A percentile compares a stretch with the other conserved stretches of the same genome.
Conservation (phyloP, 2,329 filamentous ascomycete genomes). For the Colletotrichum sp. region DNA sequence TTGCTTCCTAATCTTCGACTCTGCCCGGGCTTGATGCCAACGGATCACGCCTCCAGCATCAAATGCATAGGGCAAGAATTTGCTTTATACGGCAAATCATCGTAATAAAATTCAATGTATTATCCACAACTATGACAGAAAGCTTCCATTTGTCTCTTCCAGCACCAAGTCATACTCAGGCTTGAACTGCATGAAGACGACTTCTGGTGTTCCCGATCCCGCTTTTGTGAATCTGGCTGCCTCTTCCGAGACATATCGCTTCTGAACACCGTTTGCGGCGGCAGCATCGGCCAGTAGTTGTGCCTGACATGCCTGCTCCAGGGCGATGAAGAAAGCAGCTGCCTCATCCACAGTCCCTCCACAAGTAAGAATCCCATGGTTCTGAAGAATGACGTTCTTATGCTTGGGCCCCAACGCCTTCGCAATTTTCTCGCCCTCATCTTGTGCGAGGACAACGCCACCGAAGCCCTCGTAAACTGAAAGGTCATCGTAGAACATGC, state of each 20-base stretch:
- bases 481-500: neutral
- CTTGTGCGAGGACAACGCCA: neutral
- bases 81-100: neutral
- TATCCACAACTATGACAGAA: rapidly evolving
- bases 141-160: neutral
- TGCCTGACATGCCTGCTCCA: neutral
- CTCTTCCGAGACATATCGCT: neutral
- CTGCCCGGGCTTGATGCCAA: no score
- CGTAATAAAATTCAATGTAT: rapidly evolving
- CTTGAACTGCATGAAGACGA: neutral
- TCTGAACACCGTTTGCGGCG: neutral
- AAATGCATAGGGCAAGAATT: no score
- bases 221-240: neutral
- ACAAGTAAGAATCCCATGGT: neutral
- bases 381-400: neutral
- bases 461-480: neutral
- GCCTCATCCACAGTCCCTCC: neutral
- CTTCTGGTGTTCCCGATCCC: neutral
- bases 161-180: neutral
- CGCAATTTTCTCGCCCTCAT: neutral
- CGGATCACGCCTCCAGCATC: no score
- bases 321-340: neutral
- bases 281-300: neutral
- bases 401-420: neutral
- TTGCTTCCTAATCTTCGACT: no score